A percentile compares a stretch with the other conserved stretches of the same genome.
phyloP scores from a whole-genome alignment of 805 yeast species.

The Kodamaea neixiangensis region DNA sequence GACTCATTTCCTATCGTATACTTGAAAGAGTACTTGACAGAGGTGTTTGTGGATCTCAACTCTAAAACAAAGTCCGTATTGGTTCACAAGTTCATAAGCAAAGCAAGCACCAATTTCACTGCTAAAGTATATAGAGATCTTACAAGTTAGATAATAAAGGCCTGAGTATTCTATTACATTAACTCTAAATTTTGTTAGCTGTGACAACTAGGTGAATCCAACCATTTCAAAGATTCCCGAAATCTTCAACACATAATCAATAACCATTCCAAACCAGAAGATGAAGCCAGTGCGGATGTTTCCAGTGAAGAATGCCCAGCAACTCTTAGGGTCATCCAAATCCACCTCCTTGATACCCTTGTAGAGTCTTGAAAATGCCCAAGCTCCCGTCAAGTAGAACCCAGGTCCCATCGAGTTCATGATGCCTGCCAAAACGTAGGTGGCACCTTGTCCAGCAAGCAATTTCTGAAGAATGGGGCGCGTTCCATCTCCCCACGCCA shows the following conservation, averaged over 20 bases:
- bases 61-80: slow-evolving; percentile 17
- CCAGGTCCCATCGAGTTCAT: slow-evolving; percentile 86
- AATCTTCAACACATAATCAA: slow-evolving; percentile 60
- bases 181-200: not conserved
- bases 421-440: slow-evolving; percentile 67
- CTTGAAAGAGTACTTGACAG: slow-evolving; percentile 27
- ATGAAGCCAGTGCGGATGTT: slow-evolving; percentile 78
- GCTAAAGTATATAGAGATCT: slow-evolving; percentile 24
- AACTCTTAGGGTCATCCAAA: slow-evolving; percentile 73
- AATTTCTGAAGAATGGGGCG: slow-evolving; percentile 67
- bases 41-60: slow-evolving; percentile 22
- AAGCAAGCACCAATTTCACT: slow-evolving; percentile 28
- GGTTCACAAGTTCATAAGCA: slow-evolving; percentile 29
- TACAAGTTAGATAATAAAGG: slow-evolving; percentile 4
- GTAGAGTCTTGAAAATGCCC: slow-evolving; percentile 69
- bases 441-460: slow-evolving; percentile 65
- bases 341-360: slow-evolving; percentile 73
- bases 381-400: slow-evolving; percentile 63
- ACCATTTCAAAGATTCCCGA: slow-evolving; percentile 35
- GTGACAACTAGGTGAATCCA: not conserved
- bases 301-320: slow-evolving; percentile 78
- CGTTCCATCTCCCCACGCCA: slow-evolving; percentile 86
- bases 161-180: not conserved
- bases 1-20: slow-evolving; percentile 30
- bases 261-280: slow-evolving; percentile 62